Evolutionary conservation across 2,329 filamentous ascomycete genomes (phyloP).

Genomic region (Bipolaris sorokiniana): DNA sequence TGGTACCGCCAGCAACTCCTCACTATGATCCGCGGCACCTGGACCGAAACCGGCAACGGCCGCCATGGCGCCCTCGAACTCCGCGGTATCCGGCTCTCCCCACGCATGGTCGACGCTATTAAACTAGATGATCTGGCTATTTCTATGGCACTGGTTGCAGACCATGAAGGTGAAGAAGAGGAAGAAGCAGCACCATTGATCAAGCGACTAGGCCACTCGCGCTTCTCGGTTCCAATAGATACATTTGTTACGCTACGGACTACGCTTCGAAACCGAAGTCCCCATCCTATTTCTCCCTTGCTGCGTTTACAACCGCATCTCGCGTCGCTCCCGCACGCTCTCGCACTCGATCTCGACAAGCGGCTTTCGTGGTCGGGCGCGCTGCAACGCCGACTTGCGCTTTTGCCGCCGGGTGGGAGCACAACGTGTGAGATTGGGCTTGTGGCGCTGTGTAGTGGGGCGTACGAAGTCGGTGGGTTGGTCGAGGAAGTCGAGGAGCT

Average conservation of each 20-base stretch:
- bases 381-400: constrained; percentile 74
- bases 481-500: constrained; percentile 77
- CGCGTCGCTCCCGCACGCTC: constrained; percentile 71
- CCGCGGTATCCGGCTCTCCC: constrained; percentile 73
- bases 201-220: constrained; percentile 52
- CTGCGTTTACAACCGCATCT: constrained; percentile 79
- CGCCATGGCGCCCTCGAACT: constrained; percentile 75
- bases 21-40: constrained; percentile 71
- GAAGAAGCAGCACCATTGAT: constrained; percentile 4
- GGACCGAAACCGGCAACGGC: constrained; percentile 64
- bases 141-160: constrained; percentile 55
- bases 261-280: constrained; percentile 75
- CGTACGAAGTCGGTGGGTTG: constrained; percentile 80
- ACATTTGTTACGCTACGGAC: constrained; percentile 73
- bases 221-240: constrained; percentile 60
- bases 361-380: constrained; percentile 86
- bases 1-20: constrained; percentile 89
- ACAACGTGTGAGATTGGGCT: constrained; percentile 70
- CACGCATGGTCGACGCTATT: constrained; percentile 82
- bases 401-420: constrained; percentile 65
- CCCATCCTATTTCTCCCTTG: constrained; percentile 70
- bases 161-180: constrained; percentile 18
- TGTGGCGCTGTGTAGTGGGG: constrained; percentile 76
- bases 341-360: constrained; percentile 80
- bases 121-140: constrained; percentile 77